A percentile compares a stretch with the other conserved stretches of the same genome.
phyloP scores from a whole-genome alignment of 176 grass and related monocot species.

The Oryza officinalis region DNA sequence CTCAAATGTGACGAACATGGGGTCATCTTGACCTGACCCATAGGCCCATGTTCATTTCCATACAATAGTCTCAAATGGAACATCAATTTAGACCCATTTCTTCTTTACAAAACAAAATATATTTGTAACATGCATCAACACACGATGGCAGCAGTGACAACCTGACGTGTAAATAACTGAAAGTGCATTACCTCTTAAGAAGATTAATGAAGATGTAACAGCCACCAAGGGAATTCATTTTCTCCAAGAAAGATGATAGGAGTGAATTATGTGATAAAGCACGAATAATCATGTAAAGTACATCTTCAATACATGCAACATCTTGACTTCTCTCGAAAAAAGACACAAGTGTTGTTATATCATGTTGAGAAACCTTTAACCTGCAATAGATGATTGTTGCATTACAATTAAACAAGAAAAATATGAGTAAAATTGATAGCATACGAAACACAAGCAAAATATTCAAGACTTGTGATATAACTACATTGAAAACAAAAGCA shows the following conservation, averaged over 20 bases:
- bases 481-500: conserved; percentile 40
- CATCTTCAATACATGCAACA: conserved; percentile 93
- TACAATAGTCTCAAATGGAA: neutral
- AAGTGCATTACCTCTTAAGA: conserved; percentile 72
- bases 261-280: conserved; percentile 77
- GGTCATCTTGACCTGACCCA: neutral
- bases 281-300: conserved; percentile 88
- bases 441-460: conserved; percentile 34
- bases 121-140: neutral
- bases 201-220: conserved; percentile 93
- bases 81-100: neutral
- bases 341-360: conserved; percentile 86
- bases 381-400: conserved; percentile 47
- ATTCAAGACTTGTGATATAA: conserved; percentile 1
- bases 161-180: neutral
- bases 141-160: neutral
- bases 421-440: conserved; percentile 1
- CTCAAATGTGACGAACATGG: neutral
- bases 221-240: conserved; percentile 85
- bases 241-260: conserved; percentile 77
- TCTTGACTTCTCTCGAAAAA: conserved; percentile 97
- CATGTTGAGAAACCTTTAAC: conserved; percentile 72
- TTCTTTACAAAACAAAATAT: neutral
- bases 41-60: neutral
- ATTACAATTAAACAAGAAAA: conserved; percentile 30